Evolutionary conservation across 768 basidiomycete species (phyloP).

Genomic region (Lactarius hatsudake): DNA sequence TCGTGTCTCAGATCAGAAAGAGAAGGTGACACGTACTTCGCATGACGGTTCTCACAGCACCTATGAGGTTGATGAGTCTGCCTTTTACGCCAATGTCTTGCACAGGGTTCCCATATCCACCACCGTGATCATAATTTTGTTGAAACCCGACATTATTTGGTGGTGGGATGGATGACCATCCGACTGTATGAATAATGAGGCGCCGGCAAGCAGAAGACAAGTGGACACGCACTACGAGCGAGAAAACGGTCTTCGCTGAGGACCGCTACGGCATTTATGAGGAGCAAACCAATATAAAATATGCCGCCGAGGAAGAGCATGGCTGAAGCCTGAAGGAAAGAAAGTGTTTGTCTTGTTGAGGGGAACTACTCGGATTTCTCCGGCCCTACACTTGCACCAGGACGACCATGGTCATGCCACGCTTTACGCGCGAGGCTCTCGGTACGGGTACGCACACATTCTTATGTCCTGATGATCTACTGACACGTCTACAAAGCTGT

Average conservation of each 20-base stretch:
- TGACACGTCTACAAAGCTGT: not conserved
- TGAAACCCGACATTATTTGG: slow-evolving; percentile 60
- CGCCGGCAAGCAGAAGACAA: slow-evolving; percentile 15
- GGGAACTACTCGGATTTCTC: slow-evolving; percentile 10
- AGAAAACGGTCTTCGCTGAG: slow-evolving; percentile 96
- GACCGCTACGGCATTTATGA: slow-evolving; percentile 93
- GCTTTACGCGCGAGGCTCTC: slow-evolving; percentile 8
- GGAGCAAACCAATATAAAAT: slow-evolving; percentile 80
- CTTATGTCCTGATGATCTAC: not conserved
- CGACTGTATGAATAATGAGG: slow-evolving; percentile 52
- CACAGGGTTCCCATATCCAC: slow-evolving; percentile 56
- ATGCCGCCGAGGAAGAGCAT: slow-evolving; percentile 69
- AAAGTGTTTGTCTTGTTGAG: slow-evolving; percentile 1
- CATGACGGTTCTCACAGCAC: slow-evolving; percentile 95
- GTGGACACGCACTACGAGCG: slow-evolving; percentile 66
- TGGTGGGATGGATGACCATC: slow-evolving; percentile 75
- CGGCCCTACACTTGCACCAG: not conserved
- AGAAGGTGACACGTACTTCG: slow-evolving; percentile 66
- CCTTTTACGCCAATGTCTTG: slow-evolving; percentile 74
- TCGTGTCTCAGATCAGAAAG: slow-evolving; percentile 13
- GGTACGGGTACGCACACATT: slow-evolving; percentile 14
- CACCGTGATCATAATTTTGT: slow-evolving; percentile 66
- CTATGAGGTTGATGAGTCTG: slow-evolving; percentile 86
- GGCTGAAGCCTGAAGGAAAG: slow-evolving; percentile 25
- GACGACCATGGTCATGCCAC: slow-evolving; percentile 6